Evolutionary conservation across 495 filamentous ascomycete species (phyloP).

Genomic region (Clavariopsis aquatica): DNA sequence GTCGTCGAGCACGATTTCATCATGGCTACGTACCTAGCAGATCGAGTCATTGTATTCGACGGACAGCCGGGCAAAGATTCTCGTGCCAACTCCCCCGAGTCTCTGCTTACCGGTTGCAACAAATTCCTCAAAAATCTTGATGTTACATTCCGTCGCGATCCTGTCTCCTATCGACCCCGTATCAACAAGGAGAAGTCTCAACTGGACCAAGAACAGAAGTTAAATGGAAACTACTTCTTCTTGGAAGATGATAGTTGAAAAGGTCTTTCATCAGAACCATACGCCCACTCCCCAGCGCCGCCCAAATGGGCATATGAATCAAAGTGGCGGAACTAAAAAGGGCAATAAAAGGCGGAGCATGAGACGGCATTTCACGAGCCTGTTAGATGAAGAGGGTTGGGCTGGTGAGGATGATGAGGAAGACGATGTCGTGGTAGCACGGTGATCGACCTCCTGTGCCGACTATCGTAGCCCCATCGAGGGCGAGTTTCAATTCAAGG

Average conservation of each 20-base stretch:
- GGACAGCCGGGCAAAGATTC: constrained; percentile 86
- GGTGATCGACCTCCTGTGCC: constrained; percentile 50
- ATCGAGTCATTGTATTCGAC: constrained; percentile 98
- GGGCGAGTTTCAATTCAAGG: neutral
- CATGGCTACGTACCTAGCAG: constrained; percentile 96
- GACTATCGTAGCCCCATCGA: constrained; percentile 9
- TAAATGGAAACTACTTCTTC: constrained; percentile 95
- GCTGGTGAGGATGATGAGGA: constrained; percentile 57
- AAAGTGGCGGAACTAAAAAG: constrained; percentile 51
- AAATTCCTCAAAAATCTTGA: constrained; percentile 91
- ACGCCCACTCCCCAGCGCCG: constrained; percentile 44
- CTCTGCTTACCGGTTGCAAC: constrained; percentile 94
- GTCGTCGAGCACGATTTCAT: constrained; percentile 99
- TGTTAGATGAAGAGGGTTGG: constrained; percentile 50
- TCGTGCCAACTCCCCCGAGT: constrained; percentile 85
- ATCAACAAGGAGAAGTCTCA: constrained; percentile 98
- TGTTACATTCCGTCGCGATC: constrained; percentile 97
- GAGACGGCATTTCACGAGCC: constrained; percentile 37
- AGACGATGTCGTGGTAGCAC: constrained; percentile 41
- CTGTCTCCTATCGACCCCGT: constrained; percentile 90
- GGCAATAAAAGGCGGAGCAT: constrained; percentile 46
- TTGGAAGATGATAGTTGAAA: constrained; percentile 86
- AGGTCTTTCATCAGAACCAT: constrained; percentile 54
- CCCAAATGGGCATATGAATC: constrained; percentile 39
- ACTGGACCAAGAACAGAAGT: constrained; percentile 95